Evolutionary conservation across 768 basidiomycete species (phyloP), one percentile per base, ranked within the genome.

Genomic region (Tylopilus felleus): DNA sequence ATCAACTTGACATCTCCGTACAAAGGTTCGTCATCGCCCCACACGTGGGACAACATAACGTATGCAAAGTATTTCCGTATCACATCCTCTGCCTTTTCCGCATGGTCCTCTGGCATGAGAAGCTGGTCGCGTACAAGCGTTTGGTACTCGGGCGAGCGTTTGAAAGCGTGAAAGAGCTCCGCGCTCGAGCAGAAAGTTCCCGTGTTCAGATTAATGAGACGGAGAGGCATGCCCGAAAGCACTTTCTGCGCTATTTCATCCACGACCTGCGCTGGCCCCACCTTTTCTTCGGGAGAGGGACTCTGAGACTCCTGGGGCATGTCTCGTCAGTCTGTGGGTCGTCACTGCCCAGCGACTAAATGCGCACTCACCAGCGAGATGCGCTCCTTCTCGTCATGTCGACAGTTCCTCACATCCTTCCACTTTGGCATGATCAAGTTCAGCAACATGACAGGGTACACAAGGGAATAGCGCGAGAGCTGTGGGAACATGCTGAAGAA

Each of bases 21-120:
- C 55, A 65, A n/a, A 0, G 64, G 64, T 29, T 66, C 64, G 3
- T 66, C 64, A 49, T 65, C 61, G 5, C 64, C 55, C 66, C 66
- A 67, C 7, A 68, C 62, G 46, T 66, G 66, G 1, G 65, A 67
- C 41, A 67, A 31, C 66, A 67, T 68, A 41, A 53, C 59, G 25
- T 67, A 67, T 1, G 58, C 65, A 55, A 66, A 66, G 52, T 60
- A 65, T 23, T 41, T 55, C 52, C 52, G 61, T 49, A 58, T 36
- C 10, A 61, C 57, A 4, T 41, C 50, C 1, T 58, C 46, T 17
- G 60, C 63, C 23, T 39, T 55, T 16, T 65, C 60, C 4, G 45
- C 51, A n/a, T 60, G 52, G 1, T 38, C 50, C 22, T 54, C 57
- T 8, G 29, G 40, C 8, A 55, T 41, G 43, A 55, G 46, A 28